These are phyloP conservation scores for Hanseniaspora hatyaiensis DNA, from an alignment of 805 yeast genomes.

Conservation along the genomic window DNA sequence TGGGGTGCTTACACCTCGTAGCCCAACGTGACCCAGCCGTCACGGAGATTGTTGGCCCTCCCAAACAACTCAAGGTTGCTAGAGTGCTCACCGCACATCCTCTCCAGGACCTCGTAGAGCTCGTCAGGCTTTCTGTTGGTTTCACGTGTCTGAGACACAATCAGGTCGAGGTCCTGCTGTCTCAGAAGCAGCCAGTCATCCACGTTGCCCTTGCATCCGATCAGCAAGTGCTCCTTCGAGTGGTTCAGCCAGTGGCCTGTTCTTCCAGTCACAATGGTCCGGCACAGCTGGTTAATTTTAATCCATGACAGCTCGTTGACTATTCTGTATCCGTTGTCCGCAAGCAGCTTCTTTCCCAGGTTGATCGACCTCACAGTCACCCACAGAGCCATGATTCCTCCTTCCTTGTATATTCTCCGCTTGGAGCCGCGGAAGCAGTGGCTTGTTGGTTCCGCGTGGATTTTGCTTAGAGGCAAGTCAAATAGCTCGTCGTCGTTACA, in stretches of 20 bases:
- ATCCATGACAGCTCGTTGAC: conserved; percentile 82
- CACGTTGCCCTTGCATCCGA: conserved; percentile 65
- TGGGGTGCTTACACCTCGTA: too few species aligned
- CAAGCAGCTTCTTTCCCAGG: conserved; percentile 64
- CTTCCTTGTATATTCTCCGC: conserved; percentile 31
- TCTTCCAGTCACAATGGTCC: conserved; percentile 88
- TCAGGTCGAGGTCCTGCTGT: conserved; percentile 58
- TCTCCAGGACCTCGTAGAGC: conserved; percentile 70
- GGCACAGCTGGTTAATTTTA: conserved; percentile 72
- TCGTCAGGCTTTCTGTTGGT: conserved; percentile 89
- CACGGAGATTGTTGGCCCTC: conserved; percentile 68
- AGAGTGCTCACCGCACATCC: conserved; percentile 65
- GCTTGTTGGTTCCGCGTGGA: too few species aligned
- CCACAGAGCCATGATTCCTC: conserved; percentile 79
- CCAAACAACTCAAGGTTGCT: conserved; percentile 85
- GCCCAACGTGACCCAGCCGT: conserved; percentile 87
- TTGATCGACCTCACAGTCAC: conserved; percentile 92
- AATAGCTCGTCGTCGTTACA: conserved; percentile 67
- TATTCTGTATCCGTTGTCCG: conserved; percentile 71
- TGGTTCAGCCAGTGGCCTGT: conserved; percentile 97
- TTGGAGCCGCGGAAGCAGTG: too few species aligned
- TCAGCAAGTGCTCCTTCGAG: conserved; percentile 78
- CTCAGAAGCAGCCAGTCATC: conserved; percentile 55
- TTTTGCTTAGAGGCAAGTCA: conserved; percentile 48
- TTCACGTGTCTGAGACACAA: conserved; percentile 77